Evolutionary conservation across 148 eudicot genomes (phyloP).

Genomic region (Agrostemma githago): DNA sequence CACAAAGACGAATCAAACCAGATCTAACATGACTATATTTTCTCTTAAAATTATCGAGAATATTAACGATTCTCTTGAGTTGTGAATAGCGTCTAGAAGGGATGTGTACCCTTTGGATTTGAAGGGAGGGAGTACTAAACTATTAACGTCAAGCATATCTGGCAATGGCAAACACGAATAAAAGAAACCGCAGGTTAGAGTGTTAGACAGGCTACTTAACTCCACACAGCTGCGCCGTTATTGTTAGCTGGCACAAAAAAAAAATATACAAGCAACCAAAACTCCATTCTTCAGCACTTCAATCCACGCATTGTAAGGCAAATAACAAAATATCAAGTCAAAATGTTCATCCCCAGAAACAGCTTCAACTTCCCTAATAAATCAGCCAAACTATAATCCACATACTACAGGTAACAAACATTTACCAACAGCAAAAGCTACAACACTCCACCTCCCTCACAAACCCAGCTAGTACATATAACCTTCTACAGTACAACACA

Average conservation of each 20-base stretch:
- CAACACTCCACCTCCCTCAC: background rate
- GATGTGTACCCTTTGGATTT: no score
- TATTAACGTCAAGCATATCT: background rate
- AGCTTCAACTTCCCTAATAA: background rate
- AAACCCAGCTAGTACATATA: constrained; percentile 2
- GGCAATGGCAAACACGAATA: no score
- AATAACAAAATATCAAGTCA: no score
- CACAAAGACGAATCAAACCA: background rate
- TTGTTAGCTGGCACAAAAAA: background rate
- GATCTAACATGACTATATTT: no score
- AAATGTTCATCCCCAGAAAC: background rate
- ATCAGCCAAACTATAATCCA: background rate
- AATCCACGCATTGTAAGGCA: background rate
- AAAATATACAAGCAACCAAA: background rate
- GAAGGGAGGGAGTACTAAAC: background rate
- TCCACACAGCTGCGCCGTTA: no score
- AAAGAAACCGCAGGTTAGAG: no score
- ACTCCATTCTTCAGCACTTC: background rate
- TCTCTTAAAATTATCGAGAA: no score
- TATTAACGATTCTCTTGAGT: no score
- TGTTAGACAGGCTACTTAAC: no score
- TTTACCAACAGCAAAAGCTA: background rate
- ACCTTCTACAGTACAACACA: background rate
- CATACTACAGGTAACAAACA: background rate
- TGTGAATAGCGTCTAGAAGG: no score